phyloP scores from a whole-genome alignment of 164 flowering plant species.

The Malania oleifera region DNA sequence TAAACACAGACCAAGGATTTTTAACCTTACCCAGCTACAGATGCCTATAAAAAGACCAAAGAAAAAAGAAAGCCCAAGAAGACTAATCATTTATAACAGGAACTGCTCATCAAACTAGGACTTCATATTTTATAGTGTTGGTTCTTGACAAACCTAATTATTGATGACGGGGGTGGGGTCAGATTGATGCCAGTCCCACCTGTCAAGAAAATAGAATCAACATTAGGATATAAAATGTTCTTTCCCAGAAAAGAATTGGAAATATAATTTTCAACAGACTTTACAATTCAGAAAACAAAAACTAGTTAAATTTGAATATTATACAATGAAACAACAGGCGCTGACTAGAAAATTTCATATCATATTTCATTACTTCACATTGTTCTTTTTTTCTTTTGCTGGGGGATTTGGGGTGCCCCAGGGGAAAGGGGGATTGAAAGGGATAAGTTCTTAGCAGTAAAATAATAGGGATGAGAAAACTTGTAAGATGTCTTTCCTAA shows the following conservation, averaged over 20 bases:
- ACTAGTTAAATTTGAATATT: no score
- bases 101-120: background rate
- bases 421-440: no score
- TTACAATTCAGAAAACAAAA: no score
- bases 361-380: no score
- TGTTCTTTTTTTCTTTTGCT: no score
- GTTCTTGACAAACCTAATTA: conserved; percentile 52
- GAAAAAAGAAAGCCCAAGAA: background rate
- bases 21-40: background rate
- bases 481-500: no score
- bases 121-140: background rate
- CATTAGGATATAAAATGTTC: conserved; percentile 1
- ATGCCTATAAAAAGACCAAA: background rate
- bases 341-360: no score
- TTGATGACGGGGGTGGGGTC: conserved; percentile 83
- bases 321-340: no score
- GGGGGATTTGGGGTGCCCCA: no score
- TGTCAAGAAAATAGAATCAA: conserved; percentile 25
- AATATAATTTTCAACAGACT: no score
- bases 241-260: background rate
- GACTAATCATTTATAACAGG: background rate
- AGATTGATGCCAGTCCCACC: conserved; percentile 97
- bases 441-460: no score
- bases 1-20: background rate
- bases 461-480: no score